Base-by-base conservation (phyloP, 306 rosid species). In the Astragalus membranaceus region DNA sequence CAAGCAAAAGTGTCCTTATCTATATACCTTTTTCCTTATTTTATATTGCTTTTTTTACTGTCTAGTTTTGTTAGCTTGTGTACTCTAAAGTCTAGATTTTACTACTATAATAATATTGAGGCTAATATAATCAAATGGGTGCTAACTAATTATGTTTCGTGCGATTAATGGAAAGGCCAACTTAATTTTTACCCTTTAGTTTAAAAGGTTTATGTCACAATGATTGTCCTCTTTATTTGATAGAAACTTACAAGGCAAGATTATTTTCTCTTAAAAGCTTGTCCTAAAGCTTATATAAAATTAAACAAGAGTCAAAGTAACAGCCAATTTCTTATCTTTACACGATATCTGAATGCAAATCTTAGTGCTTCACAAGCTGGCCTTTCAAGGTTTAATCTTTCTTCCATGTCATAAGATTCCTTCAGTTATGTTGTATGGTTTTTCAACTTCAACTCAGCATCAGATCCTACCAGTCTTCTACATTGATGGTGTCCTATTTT, bases 211-310 rank as follows among this genome's bases (percentile, higher is more conserved):
- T 26, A 26, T 35, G 58, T 23, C 42, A 67, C 65, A 72, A 76
- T 76, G 56, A 76, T 84, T 88, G 79, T 67, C 44, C 46, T 39
- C 20, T 26, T 67, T 57, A 56, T 56, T 29, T 51, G 33, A 16
- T 37, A 47, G 79, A 75, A 76, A 80, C 78, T 82, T 82, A 60
- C 72, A 75, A 69, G 48, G 53, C 50, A 79, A 82, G 79, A 54
- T 68, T 78, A 64, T 80, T 75, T 65, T 12, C 11, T 58, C 53
- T 58, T 16, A 66, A 63, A 64, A 67, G 54, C 10, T 23, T 67
- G 33, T 63, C 50, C 10, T 13, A n/a, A 2, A 23, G 2, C 15
- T 36, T 26, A 36, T 50, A 50, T 57, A 52, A 42, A 78, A 50
- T 57, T 44, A 42, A 78, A 68, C 72, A 63, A 46, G 13, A 72